Evolutionary conservation across 2,329 filamentous ascomycete genomes (phyloP).

Genomic region (Zymoseptoria brevis): DNA sequence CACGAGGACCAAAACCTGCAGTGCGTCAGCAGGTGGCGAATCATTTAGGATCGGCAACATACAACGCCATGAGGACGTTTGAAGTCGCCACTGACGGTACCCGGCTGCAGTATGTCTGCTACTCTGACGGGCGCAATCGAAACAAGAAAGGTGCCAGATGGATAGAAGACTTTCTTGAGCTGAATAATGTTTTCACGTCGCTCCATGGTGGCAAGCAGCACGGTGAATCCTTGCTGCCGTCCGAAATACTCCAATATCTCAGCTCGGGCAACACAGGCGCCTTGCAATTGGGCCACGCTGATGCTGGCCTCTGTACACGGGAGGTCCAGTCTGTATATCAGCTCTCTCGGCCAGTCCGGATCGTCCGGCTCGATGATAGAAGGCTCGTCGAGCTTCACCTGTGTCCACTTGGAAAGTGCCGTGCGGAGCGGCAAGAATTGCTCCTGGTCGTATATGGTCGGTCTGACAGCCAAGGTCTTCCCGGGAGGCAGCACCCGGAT

Average conservation of each 20-base stretch:
- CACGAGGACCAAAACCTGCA: background rate
- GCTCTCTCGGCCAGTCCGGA: background rate
- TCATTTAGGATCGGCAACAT: background rate
- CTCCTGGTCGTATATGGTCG: background rate
- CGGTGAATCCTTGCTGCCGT: conserved; percentile 15
- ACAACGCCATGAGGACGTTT: background rate
- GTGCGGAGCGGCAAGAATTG: background rate
- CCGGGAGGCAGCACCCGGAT: background rate
- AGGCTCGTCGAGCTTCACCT: background rate
- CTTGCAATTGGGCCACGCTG: conserved; percentile 18
- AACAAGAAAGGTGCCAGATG: conserved; percentile 6
- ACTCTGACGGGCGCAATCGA: conserved; percentile 8
- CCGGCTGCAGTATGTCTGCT: conserved; percentile 13
- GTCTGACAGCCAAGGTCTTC: too few relatives aligned
- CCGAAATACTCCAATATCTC: conserved; percentile 4
- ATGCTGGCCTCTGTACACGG: conserved; percentile 23
- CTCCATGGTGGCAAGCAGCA: conserved; percentile 9
- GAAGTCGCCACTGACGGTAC: conserved; percentile 13
- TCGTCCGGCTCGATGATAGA: background rate
- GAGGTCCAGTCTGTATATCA: conserved; percentile 23
- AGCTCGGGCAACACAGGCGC: conserved; percentile 9
- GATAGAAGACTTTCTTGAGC: conserved; percentile 12
- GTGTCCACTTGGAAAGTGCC: background rate
- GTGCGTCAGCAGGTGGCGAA: background rate
- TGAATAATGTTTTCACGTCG: conserved; percentile 5